Base-by-base conservation (phyloP, 352 stramenopile genomes). In the Globisporangium iwayamae region DNA sequence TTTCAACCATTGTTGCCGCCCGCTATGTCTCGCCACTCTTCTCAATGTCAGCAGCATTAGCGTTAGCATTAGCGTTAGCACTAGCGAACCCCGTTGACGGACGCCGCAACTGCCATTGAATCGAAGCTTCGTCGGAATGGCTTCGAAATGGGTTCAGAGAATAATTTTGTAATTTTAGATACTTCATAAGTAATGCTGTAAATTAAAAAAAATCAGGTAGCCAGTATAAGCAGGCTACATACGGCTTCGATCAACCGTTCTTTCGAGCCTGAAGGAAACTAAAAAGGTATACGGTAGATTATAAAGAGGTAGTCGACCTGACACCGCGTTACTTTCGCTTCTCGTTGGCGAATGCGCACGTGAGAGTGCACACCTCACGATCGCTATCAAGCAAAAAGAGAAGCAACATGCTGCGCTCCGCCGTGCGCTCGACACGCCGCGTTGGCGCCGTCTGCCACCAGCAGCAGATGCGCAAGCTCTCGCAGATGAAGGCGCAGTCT, bases 391-490 rank as follows among this genome's bases (percentile, higher is more conserved):
- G 16, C 38, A 52, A 50, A 25, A 36, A 38, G 25, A 38, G 25
- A 51, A 51, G 14, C 22, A 63, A 36, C 18, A 68, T 68, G 62
- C 9, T 68, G 36, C 55, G 55, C 47, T 50, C 62, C 20, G 62
- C 38, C 20, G 36, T 53, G 62, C 62, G 62, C 10, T 62, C 62
- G 16, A 34, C 56, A 11, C 62, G 28, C 54, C 62, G 56, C 47
- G 30, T 39, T 30, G n/a, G 36, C 45, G 14, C 45, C 16, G 47
- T n/a, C 11, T 50, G 34, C 32, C 22, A 57, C 1, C 60, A 38
- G 32, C 32, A 28, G 46, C 62, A 68, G 32, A 14, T 51, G 55
- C 62, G 62, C 28, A 43, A 50, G n/a, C n/a, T 55, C 14, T 68
- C 62, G 11, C 62, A 63, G 6, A 38, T 25, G 20, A 52, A 38